Conservation (phyloP, 805 yeast species). For the Wickerhamiella domercqiae region DNA sequence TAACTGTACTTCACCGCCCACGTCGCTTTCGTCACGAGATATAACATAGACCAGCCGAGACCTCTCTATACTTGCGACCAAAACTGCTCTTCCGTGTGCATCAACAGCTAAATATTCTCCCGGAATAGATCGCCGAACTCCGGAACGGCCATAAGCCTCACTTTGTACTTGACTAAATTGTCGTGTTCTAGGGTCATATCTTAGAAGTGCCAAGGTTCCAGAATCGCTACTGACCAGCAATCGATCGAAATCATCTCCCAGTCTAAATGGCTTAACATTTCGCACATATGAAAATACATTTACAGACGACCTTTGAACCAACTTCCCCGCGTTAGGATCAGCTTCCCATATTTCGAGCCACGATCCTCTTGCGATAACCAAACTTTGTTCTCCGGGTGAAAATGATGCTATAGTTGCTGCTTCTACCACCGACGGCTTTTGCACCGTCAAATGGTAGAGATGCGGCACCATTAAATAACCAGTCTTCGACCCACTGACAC, state of each 20-base stretch:
- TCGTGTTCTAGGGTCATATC: constrained; percentile 27
- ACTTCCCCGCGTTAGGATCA: constrained; percentile 28
- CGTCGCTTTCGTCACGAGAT: constrained; percentile 29
- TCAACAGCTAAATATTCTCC: constrained; percentile 60
- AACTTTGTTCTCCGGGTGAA: constrained; percentile 35
- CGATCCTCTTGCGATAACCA: constrained; percentile 43
- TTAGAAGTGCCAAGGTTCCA: constrained; percentile 48
- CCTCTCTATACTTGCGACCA: constrained; percentile 59
- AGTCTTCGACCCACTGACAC: too few relatives aligned
- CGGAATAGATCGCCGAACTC: constrained; percentile 59
- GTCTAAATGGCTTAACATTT: constrained; percentile 34
- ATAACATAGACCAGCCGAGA: constrained; percentile 58
- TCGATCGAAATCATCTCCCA: constrained; percentile 40
- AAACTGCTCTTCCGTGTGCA: constrained; percentile 51
- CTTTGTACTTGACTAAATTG: constrained; percentile 21
- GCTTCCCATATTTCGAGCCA: constrained; percentile 38
- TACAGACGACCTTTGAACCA: constrained; percentile 28
- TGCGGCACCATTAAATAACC: not conserved
- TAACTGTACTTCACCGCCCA: constrained; percentile 21
- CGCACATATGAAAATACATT: constrained; percentile 47
- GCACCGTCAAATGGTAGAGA: constrained; percentile 37
- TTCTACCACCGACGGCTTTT: constrained; percentile 38
- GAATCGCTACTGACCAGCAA: constrained; percentile 66
- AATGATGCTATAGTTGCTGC: constrained; percentile 56
- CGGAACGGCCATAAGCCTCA: constrained; percentile 35